phyloP scores from a whole-genome alignment of 768 basidiomycete genomes.

The Russula olivacea region DNA sequence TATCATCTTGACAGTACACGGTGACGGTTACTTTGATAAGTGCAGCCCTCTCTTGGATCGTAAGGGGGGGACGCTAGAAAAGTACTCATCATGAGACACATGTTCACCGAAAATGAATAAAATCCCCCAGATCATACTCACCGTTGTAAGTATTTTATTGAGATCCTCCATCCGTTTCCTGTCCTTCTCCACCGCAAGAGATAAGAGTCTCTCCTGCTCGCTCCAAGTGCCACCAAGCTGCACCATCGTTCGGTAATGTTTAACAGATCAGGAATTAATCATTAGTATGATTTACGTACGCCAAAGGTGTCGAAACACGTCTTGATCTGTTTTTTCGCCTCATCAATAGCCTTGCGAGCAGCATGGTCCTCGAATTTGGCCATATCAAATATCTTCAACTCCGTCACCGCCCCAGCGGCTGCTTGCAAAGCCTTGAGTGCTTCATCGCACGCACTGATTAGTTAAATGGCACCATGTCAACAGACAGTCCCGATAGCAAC shows the following conservation, averaged over 20 bases:
- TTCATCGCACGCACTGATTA: conserved; percentile 12
- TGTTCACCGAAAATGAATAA: neutral
- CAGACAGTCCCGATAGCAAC: neutral
- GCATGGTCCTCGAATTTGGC: conserved; percentile 8
- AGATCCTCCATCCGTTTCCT: conserved; percentile 12
- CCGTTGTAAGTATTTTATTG: conserved; percentile 3
- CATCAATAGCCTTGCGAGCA: neutral
- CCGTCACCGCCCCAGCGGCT: conserved; percentile 8
- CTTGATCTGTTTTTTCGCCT: conserved; percentile 4
- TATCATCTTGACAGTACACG: neutral
- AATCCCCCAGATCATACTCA: neutral
- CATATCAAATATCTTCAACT: conserved; percentile 11
- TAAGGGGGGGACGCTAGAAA: conserved; percentile 1
- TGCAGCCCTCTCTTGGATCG: neutral
- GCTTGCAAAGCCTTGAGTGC: conserved; percentile 4
- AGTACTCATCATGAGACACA: neutral
- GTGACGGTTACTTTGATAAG: conserved; percentile 4
- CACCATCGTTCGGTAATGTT: neutral
- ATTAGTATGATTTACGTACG: neutral
- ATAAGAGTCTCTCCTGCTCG: neutral
- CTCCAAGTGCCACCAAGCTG: conserved; percentile 3
- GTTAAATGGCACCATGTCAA: neutral
- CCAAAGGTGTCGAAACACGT: conserved; percentile 6
- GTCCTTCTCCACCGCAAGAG: conserved; percentile 4
- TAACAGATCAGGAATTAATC: neutral